Conservation (phyloP, 345 rosid genomes). For the Combretum micranthum region DNA sequence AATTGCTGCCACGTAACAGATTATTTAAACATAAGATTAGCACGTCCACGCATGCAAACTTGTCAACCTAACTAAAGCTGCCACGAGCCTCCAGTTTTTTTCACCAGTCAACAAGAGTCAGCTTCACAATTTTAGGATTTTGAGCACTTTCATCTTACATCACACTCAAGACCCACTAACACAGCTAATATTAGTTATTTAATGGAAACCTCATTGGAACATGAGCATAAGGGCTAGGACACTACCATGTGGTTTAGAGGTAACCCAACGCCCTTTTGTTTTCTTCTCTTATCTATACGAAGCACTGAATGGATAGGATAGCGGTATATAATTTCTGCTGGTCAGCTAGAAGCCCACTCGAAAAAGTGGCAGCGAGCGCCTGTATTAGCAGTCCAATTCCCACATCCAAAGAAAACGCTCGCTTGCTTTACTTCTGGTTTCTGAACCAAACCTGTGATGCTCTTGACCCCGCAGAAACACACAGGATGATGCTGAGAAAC, state of each 20-base stretch:
- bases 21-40: too few relatives aligned
- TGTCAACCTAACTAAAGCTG: too few relatives aligned
- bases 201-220: background rate
- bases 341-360: constrained; percentile 34
- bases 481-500: constrained; percentile 19
- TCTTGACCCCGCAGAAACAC: constrained; percentile 37
- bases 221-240: too few relatives aligned
- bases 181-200: background rate
- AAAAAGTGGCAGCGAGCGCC: constrained; percentile 29
- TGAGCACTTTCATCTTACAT: too few relatives aligned
- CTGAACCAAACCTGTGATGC: constrained; percentile 24
- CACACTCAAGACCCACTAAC: background rate
- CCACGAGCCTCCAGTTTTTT: background rate
- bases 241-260: constrained; percentile 3
- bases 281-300: constrained; percentile 4
- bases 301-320: constrained; percentile 5
- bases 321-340: constrained; percentile 3
- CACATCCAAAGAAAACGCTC: constrained; percentile 33
- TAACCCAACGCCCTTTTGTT: constrained; percentile 6
- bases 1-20: too few relatives aligned
- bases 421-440: constrained; percentile 36
- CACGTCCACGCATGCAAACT: too few relatives aligned
- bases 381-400: constrained; percentile 32
- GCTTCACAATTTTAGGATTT: constrained; percentile 23
- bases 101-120: constrained; percentile 16